Conservation (phyloP, 148 eudicot species). For the Rhododendron vialii region DNA sequence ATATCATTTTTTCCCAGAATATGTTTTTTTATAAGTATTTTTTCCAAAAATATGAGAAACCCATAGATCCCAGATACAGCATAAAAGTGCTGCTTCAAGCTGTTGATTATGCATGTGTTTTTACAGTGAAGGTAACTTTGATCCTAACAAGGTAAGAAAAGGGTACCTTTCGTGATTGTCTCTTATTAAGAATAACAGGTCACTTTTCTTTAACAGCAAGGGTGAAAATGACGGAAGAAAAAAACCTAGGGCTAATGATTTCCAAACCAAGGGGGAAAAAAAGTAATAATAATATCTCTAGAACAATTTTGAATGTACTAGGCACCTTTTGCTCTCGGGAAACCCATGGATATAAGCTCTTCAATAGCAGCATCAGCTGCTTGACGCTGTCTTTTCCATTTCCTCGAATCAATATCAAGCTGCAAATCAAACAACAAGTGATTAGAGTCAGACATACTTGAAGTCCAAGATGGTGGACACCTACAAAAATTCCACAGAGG, state of each 20-base stretch:
- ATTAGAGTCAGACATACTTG: neutral
- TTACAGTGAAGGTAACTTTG: neutral
- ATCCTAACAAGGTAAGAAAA: neutral
- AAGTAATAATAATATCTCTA: no score
- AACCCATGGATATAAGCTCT: constrained; percentile 63
- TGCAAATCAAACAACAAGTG: constrained; percentile 28
- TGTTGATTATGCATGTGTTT: neutral
- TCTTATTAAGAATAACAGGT: neutral
- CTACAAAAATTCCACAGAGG: neutral
- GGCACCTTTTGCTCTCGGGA: constrained; percentile 58
- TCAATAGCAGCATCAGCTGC: constrained; percentile 35
- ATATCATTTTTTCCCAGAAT: neutral
- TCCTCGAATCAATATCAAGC: constrained; percentile 66
- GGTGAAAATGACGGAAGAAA: neutral
- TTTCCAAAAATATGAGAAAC: neutral
- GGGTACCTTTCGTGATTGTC: neutral
- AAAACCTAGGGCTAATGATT: neutral
- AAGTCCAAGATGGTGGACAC: neutral
- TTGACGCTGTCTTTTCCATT: constrained; percentile 52
- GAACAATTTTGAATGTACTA: neutral
- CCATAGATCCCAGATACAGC: neutral
- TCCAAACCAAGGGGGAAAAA: neutral
- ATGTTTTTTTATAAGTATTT: neutral
- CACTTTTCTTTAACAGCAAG: neutral
- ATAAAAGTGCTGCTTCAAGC: neutral